phyloP scores from a whole-genome alignment of 2,329 filamentous ascomycete species.

The Aspergillus sclerotialis region DNA sequence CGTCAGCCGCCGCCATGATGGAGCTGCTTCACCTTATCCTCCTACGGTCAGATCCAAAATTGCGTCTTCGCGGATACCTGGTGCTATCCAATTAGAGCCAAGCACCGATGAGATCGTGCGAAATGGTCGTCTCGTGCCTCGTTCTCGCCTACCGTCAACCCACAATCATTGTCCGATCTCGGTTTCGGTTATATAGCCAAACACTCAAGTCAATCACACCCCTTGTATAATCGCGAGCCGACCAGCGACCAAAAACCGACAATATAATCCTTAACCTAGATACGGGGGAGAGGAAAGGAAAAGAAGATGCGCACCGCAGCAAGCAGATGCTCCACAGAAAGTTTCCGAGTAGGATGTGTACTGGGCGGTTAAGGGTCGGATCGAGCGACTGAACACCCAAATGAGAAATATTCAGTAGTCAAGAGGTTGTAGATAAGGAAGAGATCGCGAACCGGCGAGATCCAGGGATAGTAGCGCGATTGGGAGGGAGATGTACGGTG shows the following conservation, averaged over 20 bases:
- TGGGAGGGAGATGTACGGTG: background rate
- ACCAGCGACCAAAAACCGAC: slow-evolving; percentile 22
- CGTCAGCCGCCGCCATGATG: slow-evolving; percentile 33
- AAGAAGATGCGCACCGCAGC: slow-evolving; percentile 7
- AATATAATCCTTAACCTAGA: slow-evolving; percentile 4
- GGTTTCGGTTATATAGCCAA: background rate
- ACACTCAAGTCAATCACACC: slow-evolving; percentile 1
- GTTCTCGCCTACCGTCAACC: slow-evolving; percentile 10
- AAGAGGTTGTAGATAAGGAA: slow-evolving; percentile 6
- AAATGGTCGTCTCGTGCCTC: slow-evolving; percentile 17
- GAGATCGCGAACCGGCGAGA: slow-evolving; percentile 7
- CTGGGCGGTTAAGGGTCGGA: too few species aligned
- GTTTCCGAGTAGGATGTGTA: too few species aligned
- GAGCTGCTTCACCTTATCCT: slow-evolving; percentile 10
- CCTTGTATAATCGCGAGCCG: slow-evolving; percentile 16
- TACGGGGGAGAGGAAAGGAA: slow-evolving; percentile 6
- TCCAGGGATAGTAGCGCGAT: slow-evolving; percentile 6
- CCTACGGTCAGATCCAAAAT: slow-evolving; percentile 5
- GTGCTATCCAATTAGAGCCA: slow-evolving; percentile 17
- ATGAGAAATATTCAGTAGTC: too few species aligned
- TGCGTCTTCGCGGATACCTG: too few species aligned
- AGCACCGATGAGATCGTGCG: slow-evolving; percentile 14
- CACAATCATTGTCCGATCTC: slow-evolving; percentile 23
- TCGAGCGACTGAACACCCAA: too few species aligned
- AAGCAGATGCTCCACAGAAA: too few species aligned